phyloP scores from a whole-genome alignment of 805 yeast genomes.

The Yueomyces sinensis region DNA sequence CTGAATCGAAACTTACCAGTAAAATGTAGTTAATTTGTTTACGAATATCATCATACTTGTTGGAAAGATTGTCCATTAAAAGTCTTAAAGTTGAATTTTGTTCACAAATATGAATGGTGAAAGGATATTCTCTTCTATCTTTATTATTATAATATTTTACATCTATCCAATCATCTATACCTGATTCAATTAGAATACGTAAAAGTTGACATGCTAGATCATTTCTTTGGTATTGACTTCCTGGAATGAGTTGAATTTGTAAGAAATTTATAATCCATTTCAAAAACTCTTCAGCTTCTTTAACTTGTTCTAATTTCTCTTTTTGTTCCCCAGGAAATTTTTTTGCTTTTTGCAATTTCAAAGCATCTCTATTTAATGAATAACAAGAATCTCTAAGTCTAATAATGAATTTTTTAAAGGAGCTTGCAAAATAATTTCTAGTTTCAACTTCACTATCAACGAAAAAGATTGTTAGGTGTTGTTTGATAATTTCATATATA shows the following conservation, averaged over 20 bases:
- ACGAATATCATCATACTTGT: constrained; percentile 72
- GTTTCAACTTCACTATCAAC: constrained; percentile 56
- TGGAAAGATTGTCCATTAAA: constrained; percentile 48
- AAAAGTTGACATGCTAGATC: constrained; percentile 38
- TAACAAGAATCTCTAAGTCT: constrained; percentile 61
- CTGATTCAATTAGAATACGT: constrained; percentile 34
- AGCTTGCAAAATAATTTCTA: constrained; percentile 51
- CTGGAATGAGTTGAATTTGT: constrained; percentile 34
- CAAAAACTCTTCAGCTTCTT: constrained; percentile 28
- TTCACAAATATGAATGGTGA: constrained; percentile 30
- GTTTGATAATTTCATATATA: constrained; percentile 31
- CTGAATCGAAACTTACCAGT: constrained; percentile 21
- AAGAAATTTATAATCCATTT: constrained; percentile 26
- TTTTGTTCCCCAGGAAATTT: constrained; percentile 30
- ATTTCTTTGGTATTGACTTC: constrained; percentile 41
- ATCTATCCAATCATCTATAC: constrained; percentile 37
- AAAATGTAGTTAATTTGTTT: constrained; percentile 34
- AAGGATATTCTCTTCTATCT: constrained; percentile 37
- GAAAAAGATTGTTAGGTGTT: constrained; percentile 37
- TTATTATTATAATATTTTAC: constrained; percentile 26
- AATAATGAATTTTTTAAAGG: constrained; percentile 45
- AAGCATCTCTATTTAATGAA: constrained; percentile 38
- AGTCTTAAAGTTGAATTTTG: constrained; percentile 29
- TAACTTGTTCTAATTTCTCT: constrained; percentile 19
- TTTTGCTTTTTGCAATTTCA: constrained; percentile 25